These are phyloP conservation scores for Cafeteria roenbergensis DNA, from an alignment of 108 stramenopile species.

Conservation along the genomic window DNA sequence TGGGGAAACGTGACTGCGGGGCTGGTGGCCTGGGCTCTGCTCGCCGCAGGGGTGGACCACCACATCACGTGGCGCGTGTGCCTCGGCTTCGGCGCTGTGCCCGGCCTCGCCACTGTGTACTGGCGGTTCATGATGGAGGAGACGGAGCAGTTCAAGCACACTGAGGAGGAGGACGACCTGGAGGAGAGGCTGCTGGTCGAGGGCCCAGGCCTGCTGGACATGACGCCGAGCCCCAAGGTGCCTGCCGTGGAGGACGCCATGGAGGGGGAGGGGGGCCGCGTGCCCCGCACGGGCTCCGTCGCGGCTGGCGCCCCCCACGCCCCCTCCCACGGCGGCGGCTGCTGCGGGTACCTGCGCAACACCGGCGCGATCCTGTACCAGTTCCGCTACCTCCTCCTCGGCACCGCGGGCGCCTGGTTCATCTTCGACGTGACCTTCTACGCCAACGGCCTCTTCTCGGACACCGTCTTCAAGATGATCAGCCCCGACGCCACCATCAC, in stretches of 20 bases:
- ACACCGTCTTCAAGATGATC: slow-evolving; percentile 10
- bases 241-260: too few species aligned
- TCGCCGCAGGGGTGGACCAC: neutral
- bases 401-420: slow-evolving; percentile 48
- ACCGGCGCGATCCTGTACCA: neutral
- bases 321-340: slow-evolving; percentile 1
- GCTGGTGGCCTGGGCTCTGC: slow-evolving; percentile 6
- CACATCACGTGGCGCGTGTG: slow-evolving; percentile 16
- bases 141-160: slow-evolving; percentile 10
- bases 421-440: slow-evolving; percentile 47
- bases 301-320: neutral
- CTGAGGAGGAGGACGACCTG: neutral
- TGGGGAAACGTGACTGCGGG: slow-evolving; percentile 20
- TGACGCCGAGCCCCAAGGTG: too few species aligned
- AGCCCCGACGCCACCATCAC: neutral
- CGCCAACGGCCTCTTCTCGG: slow-evolving; percentile 29
- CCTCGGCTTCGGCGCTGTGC: slow-evolving; percentile 15
- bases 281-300: neutral
- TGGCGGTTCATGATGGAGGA: slow-evolving; percentile 13
- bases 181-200: too few species aligned
- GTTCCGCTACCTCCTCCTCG: slow-evolving; percentile 24
- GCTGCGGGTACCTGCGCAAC: neutral
- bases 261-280: neutral
- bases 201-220: too few species aligned
- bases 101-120: slow-evolving; percentile 12